Evolutionary conservation across 1,284 basidiomycete genomes (phyloP).

Genomic region (Cryptococcus amylolentus): DNA sequence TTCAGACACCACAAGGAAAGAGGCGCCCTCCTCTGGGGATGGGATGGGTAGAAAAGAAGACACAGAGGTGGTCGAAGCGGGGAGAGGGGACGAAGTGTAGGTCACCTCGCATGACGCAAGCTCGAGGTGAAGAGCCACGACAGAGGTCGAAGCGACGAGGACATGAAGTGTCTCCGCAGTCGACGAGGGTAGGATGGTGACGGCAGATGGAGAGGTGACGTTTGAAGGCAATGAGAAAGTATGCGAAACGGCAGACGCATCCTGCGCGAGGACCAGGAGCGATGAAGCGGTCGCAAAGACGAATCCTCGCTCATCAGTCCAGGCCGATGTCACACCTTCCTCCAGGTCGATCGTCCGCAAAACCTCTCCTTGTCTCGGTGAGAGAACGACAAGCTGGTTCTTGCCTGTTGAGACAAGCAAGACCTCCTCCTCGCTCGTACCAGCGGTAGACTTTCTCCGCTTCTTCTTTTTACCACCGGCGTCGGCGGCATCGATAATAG

Average conservation of each 20-base stretch:
- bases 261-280: conserved; percentile 34
- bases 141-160: conserved; percentile 30
- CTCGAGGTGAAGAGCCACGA: conserved; percentile 32
- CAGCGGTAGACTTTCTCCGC: conserved; percentile 21
- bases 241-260: conserved; percentile 29
- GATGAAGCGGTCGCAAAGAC: conserved; percentile 34
- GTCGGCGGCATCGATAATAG: conserved; percentile 19
- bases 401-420: conserved; percentile 38
- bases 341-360: conserved; percentile 30
- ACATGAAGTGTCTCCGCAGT: conserved; percentile 33
- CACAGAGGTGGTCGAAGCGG: conserved; percentile 44
- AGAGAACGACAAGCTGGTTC: conserved; percentile 29
- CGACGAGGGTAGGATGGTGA: conserved; percentile 37
- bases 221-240: conserved; percentile 31
- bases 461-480: conserved; percentile 30
- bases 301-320: conserved; percentile 31
- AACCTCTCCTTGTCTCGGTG: conserved; percentile 30
- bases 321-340: conserved; percentile 31
- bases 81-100: conserved; percentile 38
- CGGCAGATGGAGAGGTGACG: conserved; percentile 26
- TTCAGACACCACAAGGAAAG: conserved; percentile 68
- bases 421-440: conserved; percentile 35
- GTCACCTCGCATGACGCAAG: conserved; percentile 27
- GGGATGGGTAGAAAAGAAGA: conserved; percentile 39
- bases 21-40: conserved; percentile 28